These are phyloP conservation scores for Aspergillus affinis DNA, from an alignment of 495 filamentous ascomycete species.

Conservation along the genomic window DNA sequence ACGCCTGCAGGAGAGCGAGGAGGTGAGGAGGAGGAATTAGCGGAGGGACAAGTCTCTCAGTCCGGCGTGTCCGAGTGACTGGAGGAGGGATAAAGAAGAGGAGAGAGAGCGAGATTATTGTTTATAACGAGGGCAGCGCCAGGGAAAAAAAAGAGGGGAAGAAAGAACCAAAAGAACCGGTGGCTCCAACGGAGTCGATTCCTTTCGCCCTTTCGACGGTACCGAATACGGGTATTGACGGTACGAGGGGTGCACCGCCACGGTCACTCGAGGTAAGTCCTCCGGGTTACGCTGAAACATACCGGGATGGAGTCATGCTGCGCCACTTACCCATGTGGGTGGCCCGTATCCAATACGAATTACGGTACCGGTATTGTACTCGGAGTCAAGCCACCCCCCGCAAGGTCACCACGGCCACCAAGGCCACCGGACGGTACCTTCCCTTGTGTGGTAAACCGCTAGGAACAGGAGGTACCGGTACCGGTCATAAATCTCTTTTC, in stretches of 20 bases:
- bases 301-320: no score
- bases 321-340: no score
- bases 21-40: neutral
- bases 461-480: neutral
- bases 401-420: no score
- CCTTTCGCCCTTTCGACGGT: neutral
- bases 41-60: neutral
- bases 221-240: neutral
- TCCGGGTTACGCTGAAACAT: no score
- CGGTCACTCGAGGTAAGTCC: no score
- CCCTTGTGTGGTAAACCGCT: neutral
- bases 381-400: no score
- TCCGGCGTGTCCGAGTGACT: neutral
- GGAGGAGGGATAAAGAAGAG: neutral
- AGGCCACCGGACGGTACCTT: neutral
- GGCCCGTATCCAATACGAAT: no score
- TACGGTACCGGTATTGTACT: no score
- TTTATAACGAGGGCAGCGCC: neutral
- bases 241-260: neutral
- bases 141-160: neutral
- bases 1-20: constrained; percentile 19
- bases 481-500: neutral
- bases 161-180: neutral
- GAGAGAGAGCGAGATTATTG: neutral
- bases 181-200: no score